Conservation (phyloP, 2,329 filamentous ascomycete species). For the Emericellopsis cladophorae region DNA sequence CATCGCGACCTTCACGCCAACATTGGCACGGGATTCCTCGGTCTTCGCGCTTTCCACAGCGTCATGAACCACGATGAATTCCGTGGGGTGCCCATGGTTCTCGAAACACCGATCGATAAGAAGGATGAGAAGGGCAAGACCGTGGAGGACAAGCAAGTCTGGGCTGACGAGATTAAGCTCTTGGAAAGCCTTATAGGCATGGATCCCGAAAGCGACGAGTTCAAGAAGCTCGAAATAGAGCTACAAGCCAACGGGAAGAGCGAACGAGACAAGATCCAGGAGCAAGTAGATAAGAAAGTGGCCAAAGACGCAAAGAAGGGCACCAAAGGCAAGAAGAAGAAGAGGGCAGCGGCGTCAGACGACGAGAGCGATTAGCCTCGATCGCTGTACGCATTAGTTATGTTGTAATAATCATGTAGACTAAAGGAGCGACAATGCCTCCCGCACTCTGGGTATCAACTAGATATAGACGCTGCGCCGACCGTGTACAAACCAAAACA, state of each 20-base stretch:
- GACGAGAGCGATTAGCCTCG: conserved; percentile 17
- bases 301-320: conserved; percentile 39
- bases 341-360: conserved; percentile 19
- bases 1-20: conserved; percentile 88
- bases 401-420: conserved; percentile 3
- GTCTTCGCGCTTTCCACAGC: conserved; percentile 79
- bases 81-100: conserved; percentile 72
- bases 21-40: conserved; percentile 89
- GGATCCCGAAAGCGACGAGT: conserved; percentile 64
- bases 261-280: conserved; percentile 65
- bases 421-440: not conserved
- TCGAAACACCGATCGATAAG: conserved; percentile 88
- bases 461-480: not conserved
- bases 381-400: not conserved
- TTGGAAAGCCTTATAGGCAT: conserved; percentile 80
- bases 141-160: conserved; percentile 68
- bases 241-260: conserved; percentile 54
- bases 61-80: conserved; percentile 75
- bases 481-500: not conserved
- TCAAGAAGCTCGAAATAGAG: conserved; percentile 49
- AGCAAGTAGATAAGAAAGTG: conserved; percentile 65
- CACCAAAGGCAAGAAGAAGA: conserved; percentile 14
- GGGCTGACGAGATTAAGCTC: conserved; percentile 91
- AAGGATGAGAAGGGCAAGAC: conserved; percentile 52
- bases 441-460: not conserved